Conservation (phyloP, 2,329 filamentous ascomycete genomes). For the Diplodia scrobiculata region DNA sequence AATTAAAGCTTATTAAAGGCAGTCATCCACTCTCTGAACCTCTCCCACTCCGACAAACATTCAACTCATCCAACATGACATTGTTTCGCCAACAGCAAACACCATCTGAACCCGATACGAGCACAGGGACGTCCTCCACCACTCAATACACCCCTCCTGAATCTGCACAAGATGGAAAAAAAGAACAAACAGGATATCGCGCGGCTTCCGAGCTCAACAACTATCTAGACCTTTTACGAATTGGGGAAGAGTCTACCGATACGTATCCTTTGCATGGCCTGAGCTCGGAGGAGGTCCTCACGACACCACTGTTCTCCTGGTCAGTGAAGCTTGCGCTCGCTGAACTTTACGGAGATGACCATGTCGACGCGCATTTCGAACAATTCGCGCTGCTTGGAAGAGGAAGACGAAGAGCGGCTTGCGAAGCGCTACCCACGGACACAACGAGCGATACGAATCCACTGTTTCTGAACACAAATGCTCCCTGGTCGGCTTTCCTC, state of each 20-base stretch:
- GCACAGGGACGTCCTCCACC: too few species aligned
- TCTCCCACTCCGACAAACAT: too few species aligned
- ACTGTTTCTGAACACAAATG: slow-evolving; percentile 58
- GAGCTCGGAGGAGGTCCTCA: slow-evolving; percentile 16
- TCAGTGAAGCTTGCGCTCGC: slow-evolving; percentile 5
- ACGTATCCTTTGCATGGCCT: neutral
- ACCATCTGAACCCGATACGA: too few species aligned
- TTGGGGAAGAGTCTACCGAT: neutral
- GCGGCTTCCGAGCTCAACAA: neutral
- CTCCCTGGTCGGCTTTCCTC: slow-evolving; percentile 63
- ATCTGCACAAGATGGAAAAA: too few species aligned
- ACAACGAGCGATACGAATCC: slow-evolving; percentile 28
- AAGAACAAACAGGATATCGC: neutral
- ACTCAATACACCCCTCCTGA: too few species aligned
- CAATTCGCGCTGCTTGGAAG: slow-evolving; percentile 24
- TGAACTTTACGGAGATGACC: neutral
- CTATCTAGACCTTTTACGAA: slow-evolving; percentile 6
- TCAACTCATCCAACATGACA: too few species aligned
- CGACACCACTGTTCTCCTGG: slow-evolving; percentile 27
- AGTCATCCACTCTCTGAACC: too few species aligned
- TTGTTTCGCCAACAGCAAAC: too few species aligned
- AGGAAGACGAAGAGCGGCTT: neutral
- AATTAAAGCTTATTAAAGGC: too few species aligned
- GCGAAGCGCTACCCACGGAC: neutral
- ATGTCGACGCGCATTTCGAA: slow-evolving; percentile 7